Conservation (phyloP, 1,139 yeast genomes). For the Candida sanyaensis region DNA sequence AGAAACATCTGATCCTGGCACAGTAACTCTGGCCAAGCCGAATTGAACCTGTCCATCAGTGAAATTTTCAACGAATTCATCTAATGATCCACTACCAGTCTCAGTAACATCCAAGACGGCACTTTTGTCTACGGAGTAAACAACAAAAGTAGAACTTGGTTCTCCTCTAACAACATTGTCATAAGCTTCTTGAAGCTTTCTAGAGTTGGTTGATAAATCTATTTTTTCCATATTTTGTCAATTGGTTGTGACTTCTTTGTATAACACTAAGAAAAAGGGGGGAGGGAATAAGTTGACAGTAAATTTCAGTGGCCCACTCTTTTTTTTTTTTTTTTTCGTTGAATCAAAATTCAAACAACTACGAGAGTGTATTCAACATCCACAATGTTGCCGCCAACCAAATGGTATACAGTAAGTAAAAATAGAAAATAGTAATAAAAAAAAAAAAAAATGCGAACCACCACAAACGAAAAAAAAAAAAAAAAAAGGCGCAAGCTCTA, state of each 20-base stretch:
- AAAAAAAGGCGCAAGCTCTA: too few species aligned
- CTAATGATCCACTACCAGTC: constrained; percentile 65
- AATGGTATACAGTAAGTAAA: too few species aligned
- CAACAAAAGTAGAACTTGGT: constrained; percentile 56
- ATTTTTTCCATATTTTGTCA: constrained; percentile 50
- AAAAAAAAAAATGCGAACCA: not conserved
- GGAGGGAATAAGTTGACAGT: not conserved
- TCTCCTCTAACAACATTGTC: constrained; percentile 66
- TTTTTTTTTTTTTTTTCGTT: not conserved
- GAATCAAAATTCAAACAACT: not conserved
- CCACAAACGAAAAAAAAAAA: not conserved
- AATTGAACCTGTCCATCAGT: constrained; percentile 89
- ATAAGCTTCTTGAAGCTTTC: constrained; percentile 62
- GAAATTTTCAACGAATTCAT: constrained; percentile 78
- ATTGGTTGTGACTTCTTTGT: not conserved
- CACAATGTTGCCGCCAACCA: too few species aligned
- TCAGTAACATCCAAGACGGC: constrained; percentile 60
- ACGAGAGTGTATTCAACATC: not conserved
- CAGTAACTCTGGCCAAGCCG: constrained; percentile 85
- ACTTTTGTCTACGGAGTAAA: constrained; percentile 60
- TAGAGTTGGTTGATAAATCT: constrained; percentile 58
- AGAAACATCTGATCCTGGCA: constrained; percentile 85
- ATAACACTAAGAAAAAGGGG: not conserved
- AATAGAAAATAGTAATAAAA: not conserved
- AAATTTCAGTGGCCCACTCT: not conserved